A percentile compares a stretch with the other conserved stretches of the same genome.
These are phyloP conservation scores for Amanita rimosa DNA, from an alignment of 768 basidiomycete genomes.

Conservation along the genomic window DNA sequence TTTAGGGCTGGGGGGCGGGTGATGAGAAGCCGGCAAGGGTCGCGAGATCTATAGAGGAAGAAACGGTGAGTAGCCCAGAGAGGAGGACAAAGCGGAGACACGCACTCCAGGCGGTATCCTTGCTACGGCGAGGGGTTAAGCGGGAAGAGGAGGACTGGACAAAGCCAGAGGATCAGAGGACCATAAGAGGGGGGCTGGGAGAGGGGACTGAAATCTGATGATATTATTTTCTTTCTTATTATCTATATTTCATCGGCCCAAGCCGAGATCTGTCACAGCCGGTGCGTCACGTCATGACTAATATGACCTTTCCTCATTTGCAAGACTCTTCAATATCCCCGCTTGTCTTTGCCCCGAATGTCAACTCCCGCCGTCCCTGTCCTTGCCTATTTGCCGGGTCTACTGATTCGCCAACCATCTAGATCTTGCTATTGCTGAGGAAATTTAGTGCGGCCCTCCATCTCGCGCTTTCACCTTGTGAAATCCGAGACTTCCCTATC, in stretches of 20 bases:
- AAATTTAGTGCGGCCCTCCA: too few relatives aligned
- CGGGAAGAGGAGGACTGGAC: conserved; percentile 9
- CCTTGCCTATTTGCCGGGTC: too few relatives aligned
- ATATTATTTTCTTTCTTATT: conserved; percentile 1
- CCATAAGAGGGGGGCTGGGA: neutral
- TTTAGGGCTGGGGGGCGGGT: conserved; percentile 31
- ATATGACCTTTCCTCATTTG: too few relatives aligned
- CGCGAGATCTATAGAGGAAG: conserved; percentile 59
- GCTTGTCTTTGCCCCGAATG: too few relatives aligned
- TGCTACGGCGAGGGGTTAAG: conserved; percentile 28
- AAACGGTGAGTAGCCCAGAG: conserved; percentile 12
- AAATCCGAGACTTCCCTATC: too few relatives aligned
- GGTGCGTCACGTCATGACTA: too few relatives aligned
- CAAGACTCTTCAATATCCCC: too few relatives aligned
- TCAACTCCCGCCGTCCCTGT: too few relatives aligned
- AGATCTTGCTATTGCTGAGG: too few relatives aligned
- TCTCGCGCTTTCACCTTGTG: too few relatives aligned
- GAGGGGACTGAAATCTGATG: neutral
- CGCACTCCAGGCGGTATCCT: conserved; percentile 41
- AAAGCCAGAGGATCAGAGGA: conserved; percentile 1
- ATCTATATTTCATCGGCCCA: neutral
- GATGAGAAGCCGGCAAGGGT: conserved; percentile 81
- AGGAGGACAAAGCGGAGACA: conserved; percentile 8
- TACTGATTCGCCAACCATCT: too few relatives aligned
- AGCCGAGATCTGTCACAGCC: too few relatives aligned